Conservation (phyloP, 805 yeast species). For the Nematodospora valgi region DNA sequence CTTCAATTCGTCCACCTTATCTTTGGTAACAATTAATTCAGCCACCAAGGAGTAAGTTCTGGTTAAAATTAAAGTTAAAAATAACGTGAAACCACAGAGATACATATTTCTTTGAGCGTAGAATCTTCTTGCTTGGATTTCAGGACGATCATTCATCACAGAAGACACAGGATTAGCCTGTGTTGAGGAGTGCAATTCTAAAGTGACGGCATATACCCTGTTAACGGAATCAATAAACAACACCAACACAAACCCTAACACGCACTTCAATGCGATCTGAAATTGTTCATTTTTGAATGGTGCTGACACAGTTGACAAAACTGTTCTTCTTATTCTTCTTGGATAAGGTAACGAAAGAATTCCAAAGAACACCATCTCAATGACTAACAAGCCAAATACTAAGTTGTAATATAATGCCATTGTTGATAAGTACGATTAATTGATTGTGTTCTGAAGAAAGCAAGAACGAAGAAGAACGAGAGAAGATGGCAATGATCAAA, state of each 20-base stretch:
- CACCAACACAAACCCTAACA: constrained; percentile 77
- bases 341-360: constrained; percentile 86
- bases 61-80: constrained; percentile 78
- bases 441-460: too few species aligned
- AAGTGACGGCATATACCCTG: constrained; percentile 67
- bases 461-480: too few species aligned
- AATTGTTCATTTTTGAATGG: constrained; percentile 73
- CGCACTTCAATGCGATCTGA: constrained; percentile 74
- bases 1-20: constrained; percentile 43
- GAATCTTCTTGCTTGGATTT: constrained; percentile 85
- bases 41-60: constrained; percentile 81
- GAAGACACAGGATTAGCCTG: constrained; percentile 18
- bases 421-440: too few species aligned
- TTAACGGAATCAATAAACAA: constrained; percentile 87
- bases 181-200: constrained; percentile 48
- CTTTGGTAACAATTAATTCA: constrained; percentile 66
- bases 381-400: constrained; percentile 71
- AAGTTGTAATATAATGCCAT: constrained; percentile 45
- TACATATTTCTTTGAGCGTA: constrained; percentile 97
- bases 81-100: constrained; percentile 91
- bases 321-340: constrained; percentile 61
- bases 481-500: too few species aligned
- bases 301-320: constrained; percentile 57
- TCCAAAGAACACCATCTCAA: constrained; percentile 78
- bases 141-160: constrained; percentile 61